Evolutionary conservation across 805 yeast species (phyloP), one percentile per base, ranked within the genome.

Genomic region (Myxozyma mucilagina): DNA sequence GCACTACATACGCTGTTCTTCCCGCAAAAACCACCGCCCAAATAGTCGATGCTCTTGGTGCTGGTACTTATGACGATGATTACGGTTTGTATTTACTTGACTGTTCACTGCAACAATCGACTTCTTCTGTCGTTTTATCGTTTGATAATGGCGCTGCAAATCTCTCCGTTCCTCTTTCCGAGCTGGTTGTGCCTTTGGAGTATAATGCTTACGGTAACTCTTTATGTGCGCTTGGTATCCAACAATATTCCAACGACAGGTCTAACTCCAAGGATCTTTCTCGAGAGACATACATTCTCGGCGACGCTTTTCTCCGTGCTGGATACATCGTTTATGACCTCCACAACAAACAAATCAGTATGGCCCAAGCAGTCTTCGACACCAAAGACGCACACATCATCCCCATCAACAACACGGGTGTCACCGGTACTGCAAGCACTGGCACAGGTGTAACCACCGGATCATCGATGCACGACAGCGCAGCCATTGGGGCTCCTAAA

Each of bases 281-380:
- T 67, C 70, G 60, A 32, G 51, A 48, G 9, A 72, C 70, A 18
- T 70, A 69, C 34, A 57, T 63, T 53, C 75, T 85, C 41, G 89
- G 90, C 16, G 89, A 85, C 68, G 79, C 80, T 53, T 79, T 86
- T 68, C 73, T 86, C 61, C 76, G 86, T 64, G 78, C 82, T 59
- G 85, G 86, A 1, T 87, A 86, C 71, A 78, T 84, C 32, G 89
- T 85, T 14, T 85, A 81, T 72, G 87, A 87, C 71, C 73, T 85
- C 54, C 89, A 84, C 36, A 80, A 80, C 68, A 74, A 73, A 50
- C 78, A 82, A 67, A 75, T 87, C 42, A 83, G 88, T 3, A 66
- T 87, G 69, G 89, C 85, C 24, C 82, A 80, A 69, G 81, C 79
- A 2, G 59, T 56, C 4, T 66, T 51, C 58, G 59, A 64, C 55